Base-by-base conservation (phyloP, 1,284 basidiomycete genomes). In the Microbotryum silenes-acaulis region DNA sequence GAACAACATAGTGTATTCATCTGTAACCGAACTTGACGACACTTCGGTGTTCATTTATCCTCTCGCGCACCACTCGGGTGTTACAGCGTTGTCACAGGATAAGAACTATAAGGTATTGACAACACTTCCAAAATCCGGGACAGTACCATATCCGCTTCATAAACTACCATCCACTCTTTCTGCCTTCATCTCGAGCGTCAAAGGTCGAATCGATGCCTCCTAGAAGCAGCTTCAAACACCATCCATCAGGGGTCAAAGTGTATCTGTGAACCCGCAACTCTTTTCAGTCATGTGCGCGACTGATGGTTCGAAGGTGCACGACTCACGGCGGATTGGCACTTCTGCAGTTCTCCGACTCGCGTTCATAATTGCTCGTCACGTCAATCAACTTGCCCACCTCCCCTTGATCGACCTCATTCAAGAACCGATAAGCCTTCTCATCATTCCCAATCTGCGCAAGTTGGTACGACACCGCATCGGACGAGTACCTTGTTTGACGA, bases 171-270 rank as follows among this genome's bases (percentile, higher is more conserved):
- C 10, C 21, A 23, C 48, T 9, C 21, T 50, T 23, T 4, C 20
- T 50, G 23, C 51, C 25, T 23, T 53, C 51, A 33, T 53, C 51
- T 12, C 51, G 23, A n/a, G 14, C 33, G 20, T 53, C 51, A 23
- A 53, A n/a, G 25, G 51, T 33, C 27, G 51, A 25, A 53, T 53
- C 51, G 14, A 53, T 33, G n/a, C 10, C 51, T 4, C 51, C 51
- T 1, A 53, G 51, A 25, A 53, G 51, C 27, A 53, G 31, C 51
- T 53, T 53, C 27, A 53, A n/a, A 42, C 51, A 53, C 51, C 27
- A 29, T 29, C 51, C 25, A 23, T 33, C 33, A 25, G n/a, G 51
- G 51, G 23, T 25, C 33, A n/a, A 53, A 31, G 9, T 25, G 23
- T 25, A 53, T 53, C n/a, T 25, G 31, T 42, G 16, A 42, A 18